Percentiles rank a stretch among this genome's conserved stretches.
These are phyloP conservation scores for Beauveria brongniartii DNA, from an alignment of 2,329 filamentous ascomycete species.

Conservation along the genomic window DNA sequence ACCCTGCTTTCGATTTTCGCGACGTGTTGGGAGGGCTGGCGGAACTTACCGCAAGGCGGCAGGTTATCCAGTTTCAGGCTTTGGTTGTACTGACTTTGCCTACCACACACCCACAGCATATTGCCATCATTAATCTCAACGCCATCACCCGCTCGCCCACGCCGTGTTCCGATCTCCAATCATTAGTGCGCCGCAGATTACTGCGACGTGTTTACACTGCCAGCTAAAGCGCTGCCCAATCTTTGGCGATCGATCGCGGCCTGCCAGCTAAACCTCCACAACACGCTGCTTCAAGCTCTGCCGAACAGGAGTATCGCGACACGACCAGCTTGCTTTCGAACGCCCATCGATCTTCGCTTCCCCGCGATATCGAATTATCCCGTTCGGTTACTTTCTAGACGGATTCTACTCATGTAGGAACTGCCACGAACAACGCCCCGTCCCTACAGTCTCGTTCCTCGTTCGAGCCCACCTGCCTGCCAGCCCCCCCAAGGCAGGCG, in stretches of 20 bases:
- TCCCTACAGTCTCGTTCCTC: slow-evolving; percentile 21
- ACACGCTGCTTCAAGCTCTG: not conserved
- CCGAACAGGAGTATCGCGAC: slow-evolving; percentile 6
- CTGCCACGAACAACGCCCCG: slow-evolving; percentile 17
- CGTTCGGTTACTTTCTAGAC: slow-evolving; percentile 10
- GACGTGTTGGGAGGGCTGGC: slow-evolving; percentile 12
- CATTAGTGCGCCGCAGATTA: slow-evolving; percentile 1
- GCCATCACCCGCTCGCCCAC: not conserved
- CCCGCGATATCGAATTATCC: slow-evolving; percentile 13
- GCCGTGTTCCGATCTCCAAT: not conserved
- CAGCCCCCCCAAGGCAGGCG: slow-evolving; percentile 29
- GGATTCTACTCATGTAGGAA: slow-evolving; percentile 28
- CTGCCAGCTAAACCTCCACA: not conserved
- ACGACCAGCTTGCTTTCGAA: not conserved
- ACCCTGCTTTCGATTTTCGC: slow-evolving; percentile 7
- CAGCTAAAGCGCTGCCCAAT: not conserved
- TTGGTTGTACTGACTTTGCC: slow-evolving; percentile 7
- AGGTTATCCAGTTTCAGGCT: slow-evolving; percentile 6
- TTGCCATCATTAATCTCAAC: slow-evolving; percentile 4
- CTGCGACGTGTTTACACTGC: not conserved
- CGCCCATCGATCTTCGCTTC: not conserved
- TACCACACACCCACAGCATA: slow-evolving; percentile 9
- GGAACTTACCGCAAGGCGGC: slow-evolving; percentile 4
- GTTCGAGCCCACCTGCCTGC: slow-evolving; percentile 26
- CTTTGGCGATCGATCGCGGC: not conserved